Evolutionary conservation across 2,329 filamentous ascomycete species (phyloP), one percentile per base, ranked within the genome.

Genomic region (Malbranchea zuffiana): DNA sequence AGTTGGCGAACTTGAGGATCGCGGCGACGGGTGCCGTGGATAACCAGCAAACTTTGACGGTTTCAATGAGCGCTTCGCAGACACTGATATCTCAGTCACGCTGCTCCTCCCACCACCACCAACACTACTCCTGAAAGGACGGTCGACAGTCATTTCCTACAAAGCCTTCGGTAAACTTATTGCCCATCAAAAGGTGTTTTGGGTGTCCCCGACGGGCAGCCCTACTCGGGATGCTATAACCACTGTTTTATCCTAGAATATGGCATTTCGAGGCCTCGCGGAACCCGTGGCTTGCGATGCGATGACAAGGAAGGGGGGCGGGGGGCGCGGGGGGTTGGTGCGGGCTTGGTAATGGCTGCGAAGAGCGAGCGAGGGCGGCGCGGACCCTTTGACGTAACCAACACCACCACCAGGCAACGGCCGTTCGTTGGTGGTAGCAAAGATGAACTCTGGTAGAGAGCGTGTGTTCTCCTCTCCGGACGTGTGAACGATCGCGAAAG

Each of bases 11-110:
- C 35, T 25, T 32, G 20, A 13, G 17, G 12, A 18, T 8, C 7
- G 19, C 17, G 20, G 21, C 18, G 19, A 12, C 12, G 16, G 21
- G 10, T 28, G 26, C 35, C 35, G 28, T 32, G 35, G 35, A 13
- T n/a, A n/a, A 18, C n/a, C n/a, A 27, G 15, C 35, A 32, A 38
- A 38, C 35, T 29, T 38, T 32, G 28, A 20, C 16, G 35, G 35
- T 29, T 32, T 38, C 35, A 32, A 26, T 13, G 16, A 25, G 13
- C 27, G 35, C 17, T 29, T 31, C 11, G 21, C 16, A 15, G 35
- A 32, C 20, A 23, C 28, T 23, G 32, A 13, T 8, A 26, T n/a
- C n/a, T n/a, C n/a, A n/a, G n/a, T n/a, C n/a, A n/a, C n/a, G n/a
- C n/a, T n/a, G n/a, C n/a, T n/a, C n/a, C n/a, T n/a, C n/a, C n/a